Evolutionary conservation across 805 yeast genomes (phyloP).

Genomic region (Barnettozyma californica): DNA sequence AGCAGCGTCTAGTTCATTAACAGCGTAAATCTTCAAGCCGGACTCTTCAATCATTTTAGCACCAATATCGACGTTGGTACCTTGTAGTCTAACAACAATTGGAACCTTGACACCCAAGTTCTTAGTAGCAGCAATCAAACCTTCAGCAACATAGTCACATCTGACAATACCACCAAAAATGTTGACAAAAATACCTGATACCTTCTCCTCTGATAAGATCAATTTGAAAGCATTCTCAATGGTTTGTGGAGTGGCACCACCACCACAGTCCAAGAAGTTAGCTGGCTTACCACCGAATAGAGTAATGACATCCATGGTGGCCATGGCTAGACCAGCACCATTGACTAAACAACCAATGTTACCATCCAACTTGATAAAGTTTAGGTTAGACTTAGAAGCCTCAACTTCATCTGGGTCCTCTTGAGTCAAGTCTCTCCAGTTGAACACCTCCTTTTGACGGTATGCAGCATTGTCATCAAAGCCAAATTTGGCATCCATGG

Average conservation of each 20-base stretch:
- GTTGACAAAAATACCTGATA: slow-evolving; percentile 94
- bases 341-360: slow-evolving; percentile 98
- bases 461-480: slow-evolving; percentile 95
- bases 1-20: slow-evolving; percentile 92
- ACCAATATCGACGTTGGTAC: slow-evolving; percentile 91
- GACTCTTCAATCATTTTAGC: slow-evolving; percentile 79
- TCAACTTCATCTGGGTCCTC: slow-evolving; percentile 97
- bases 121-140: slow-evolving; percentile 92
- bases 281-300: slow-evolving; percentile 99
- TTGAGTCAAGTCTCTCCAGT: slow-evolving; percentile 96
- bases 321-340: slow-evolving; percentile 99
- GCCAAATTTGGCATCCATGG: slow-evolving; percentile 99
- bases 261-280: slow-evolving; percentile 99
- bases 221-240: slow-evolving; percentile 94
- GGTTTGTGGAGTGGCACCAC: slow-evolving; percentile 99
- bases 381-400: slow-evolving; percentile 85
- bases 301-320: slow-evolving; percentile 99
- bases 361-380: slow-evolving; percentile 97
- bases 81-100: slow-evolving; percentile 97
- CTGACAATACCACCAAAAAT: slow-evolving; percentile 99
- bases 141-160: slow-evolving; percentile 98
- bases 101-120: slow-evolving; percentile 88
- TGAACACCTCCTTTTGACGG: slow-evolving; percentile 91
- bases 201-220: slow-evolving; percentile 83
- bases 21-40: slow-evolving; percentile 88